These are phyloP conservation scores for Cladosporium velox DNA, from an alignment of 2,329 filamentous ascomycete genomes.

Conservation along the genomic window DNA sequence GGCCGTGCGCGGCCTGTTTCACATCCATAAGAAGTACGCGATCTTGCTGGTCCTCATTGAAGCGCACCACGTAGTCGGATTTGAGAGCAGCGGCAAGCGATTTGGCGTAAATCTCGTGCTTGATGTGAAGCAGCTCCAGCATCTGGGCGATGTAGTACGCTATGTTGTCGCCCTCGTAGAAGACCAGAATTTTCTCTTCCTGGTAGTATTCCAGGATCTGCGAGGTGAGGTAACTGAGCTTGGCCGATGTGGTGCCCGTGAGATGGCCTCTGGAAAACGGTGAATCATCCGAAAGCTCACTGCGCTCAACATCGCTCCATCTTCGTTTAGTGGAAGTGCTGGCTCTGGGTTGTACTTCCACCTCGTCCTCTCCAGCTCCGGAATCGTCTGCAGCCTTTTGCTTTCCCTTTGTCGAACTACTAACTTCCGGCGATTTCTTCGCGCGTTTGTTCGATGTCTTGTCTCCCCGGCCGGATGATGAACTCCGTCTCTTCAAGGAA, in stretches of 20 bases:
- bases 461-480: not conserved
- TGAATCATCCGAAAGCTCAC: slow-evolving; percentile 40
- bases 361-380: not conserved
- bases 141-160: slow-evolving; percentile 84
- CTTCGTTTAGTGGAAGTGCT: not conserved
- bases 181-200: slow-evolving; percentile 84
- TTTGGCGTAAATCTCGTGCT: slow-evolving; percentile 68
- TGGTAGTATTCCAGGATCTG: slow-evolving; percentile 67
- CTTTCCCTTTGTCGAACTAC: not conserved
- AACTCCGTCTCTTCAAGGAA: slow-evolving; percentile 32
- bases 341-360: not conserved
- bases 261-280: slow-evolving; percentile 63
- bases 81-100: slow-evolving; percentile 62
- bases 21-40: slow-evolving; percentile 88
- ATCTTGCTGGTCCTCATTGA: slow-evolving; percentile 69
- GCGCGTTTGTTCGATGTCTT: not conserved
- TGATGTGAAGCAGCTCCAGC: slow-evolving; percentile 69
- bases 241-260: slow-evolving; percentile 80
- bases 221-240: slow-evolving; percentile 82
- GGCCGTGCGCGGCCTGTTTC: slow-evolving; percentile 81
- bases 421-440: not conserved
- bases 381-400: not conserved
- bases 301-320: slow-evolving; percentile 20
- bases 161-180: slow-evolving; percentile 86
- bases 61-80: slow-evolving; percentile 74